Evolutionary conservation across 768 basidiomycete species (phyloP).

Genomic region (Omphalotus guepiniiformis): DNA sequence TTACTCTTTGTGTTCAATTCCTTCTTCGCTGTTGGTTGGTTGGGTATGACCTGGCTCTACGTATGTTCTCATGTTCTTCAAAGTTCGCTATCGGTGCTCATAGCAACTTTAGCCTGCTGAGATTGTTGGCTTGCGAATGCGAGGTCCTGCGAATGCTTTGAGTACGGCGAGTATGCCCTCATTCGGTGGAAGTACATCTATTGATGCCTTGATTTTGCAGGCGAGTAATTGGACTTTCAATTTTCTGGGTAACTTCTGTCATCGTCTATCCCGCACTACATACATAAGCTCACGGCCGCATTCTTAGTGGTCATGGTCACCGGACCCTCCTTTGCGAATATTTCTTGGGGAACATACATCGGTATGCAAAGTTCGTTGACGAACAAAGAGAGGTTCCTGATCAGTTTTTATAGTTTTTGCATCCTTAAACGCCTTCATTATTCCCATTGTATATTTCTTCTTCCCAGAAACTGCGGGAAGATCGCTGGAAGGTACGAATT

Average conservation of each 20-base stretch:
- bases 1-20: conserved; percentile 69
- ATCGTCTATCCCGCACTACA: background rate
- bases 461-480: conserved; percentile 60
- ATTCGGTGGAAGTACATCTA: background rate
- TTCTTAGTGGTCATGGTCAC: conserved; percentile 53
- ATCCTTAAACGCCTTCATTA: conserved; percentile 49
- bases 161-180: conserved; percentile 35
- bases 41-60: conserved; percentile 71
- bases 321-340: conserved; percentile 53
- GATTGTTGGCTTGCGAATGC: conserved; percentile 56
- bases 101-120: conserved; percentile 48
- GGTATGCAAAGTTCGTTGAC: conserved; percentile 20
- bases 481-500: conserved; percentile 42
- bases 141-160: conserved; percentile 61
- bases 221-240: conserved; percentile 55
- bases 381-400: background rate
- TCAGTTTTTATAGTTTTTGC: conserved; percentile 39
- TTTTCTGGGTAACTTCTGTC: conserved; percentile 29
- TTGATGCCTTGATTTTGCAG: conserved; percentile 12
- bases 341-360: conserved; percentile 58
- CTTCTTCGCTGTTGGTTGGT: conserved; percentile 67
- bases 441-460: conserved; percentile 55
- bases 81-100: background rate
- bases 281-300: background rate
- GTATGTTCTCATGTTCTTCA: conserved; percentile 28